Base-by-base conservation (phyloP, 768 basidiomycete species). In the Russula vinacea region DNA sequence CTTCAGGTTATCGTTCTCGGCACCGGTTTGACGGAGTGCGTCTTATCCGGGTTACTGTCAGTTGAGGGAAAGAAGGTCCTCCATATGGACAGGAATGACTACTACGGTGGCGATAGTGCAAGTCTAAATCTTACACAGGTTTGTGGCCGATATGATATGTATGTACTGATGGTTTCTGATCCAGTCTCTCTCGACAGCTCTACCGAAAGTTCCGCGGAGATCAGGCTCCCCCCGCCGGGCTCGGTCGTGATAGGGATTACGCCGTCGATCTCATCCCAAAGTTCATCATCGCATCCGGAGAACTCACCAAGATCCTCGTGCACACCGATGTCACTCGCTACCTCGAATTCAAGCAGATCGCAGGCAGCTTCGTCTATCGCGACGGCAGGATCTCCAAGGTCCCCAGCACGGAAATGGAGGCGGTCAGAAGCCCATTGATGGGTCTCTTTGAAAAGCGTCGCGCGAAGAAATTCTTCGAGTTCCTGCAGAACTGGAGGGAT, bases 51-150 rank as follows among this genome's bases (percentile, higher is more conserved):
- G 42, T 79, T 99, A 71, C 82, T 99, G 71, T 98, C 96, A n/a
- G 96, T 98, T 51, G 97, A 98, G 76, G 96, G 97, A 68, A 98
- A 98, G 84, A 99, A 98, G 80, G 97, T 99, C 72, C 86, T 99
- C 56, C 97, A 99, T 77, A 98, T 97, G 84, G 94, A 96, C 77
- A 83, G 93, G 72, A 98, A 98, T 72, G 96, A 99, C 77, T 99
- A 99, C 78, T 99, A 99, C 67, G 97, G 97, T 51, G 97, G 92
- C 61, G 97, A 98, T 73, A 91, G 92, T 73, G 97, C 97, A 52
- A 94, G 91, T 79, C 79, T 98, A 75, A 99, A 98, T 79, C 77
- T 99, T 71, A 97, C 94, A 22, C 97, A 99, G 87, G 96, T 92
- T 72, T 69, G 82, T 42, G 68, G 54, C 44, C 40, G 5, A 55